phyloP scores from a whole-genome alignment of 1,284 basidiomycete genomes.

The Ustilago tritici region DNA sequence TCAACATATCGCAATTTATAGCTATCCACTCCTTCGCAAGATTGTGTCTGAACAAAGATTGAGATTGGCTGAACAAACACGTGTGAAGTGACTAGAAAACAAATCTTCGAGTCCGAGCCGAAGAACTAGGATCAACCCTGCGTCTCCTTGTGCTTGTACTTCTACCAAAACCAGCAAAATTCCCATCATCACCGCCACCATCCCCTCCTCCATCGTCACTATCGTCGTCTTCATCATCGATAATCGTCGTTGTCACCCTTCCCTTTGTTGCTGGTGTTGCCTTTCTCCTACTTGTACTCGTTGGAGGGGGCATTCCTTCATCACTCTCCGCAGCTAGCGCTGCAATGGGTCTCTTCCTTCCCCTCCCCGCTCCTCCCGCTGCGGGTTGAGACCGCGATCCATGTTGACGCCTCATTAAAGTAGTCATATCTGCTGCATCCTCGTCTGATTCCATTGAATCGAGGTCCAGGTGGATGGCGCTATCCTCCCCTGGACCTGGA shows the following conservation, averaged over 20 bases:
- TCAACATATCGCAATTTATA: neutral
- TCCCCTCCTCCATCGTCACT: conserved; percentile 10
- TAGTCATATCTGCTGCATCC: conserved; percentile 46
- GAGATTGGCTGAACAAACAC: neutral
- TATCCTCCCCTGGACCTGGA: conserved; percentile 18
- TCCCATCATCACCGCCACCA: conserved; percentile 36
- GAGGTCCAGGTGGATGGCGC: conserved; percentile 22
- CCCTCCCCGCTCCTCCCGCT: neutral
- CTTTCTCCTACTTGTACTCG: conserved; percentile 5
- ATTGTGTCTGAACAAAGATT: no score
- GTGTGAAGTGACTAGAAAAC: conserved; percentile 14
- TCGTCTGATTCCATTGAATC: conserved; percentile 35
- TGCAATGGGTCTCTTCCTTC: conserved; percentile 17
- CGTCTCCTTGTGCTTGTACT: conserved; percentile 31
- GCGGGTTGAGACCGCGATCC: conserved; percentile 14
- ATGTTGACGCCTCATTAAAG: conserved; percentile 27
- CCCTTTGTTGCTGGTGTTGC: neutral
- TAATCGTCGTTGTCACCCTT: conserved; percentile 9
- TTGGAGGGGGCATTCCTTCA: conserved; percentile 15
- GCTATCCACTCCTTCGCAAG: no score
- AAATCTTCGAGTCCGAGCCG: conserved; percentile 7
- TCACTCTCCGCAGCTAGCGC: conserved; percentile 30
- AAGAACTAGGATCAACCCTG: conserved; percentile 19
- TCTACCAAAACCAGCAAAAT: conserved; percentile 48
- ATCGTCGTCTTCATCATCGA: conserved; percentile 20